These are phyloP conservation scores for Hawksworthiomyces lignivorus DNA, from an alignment of 2,329 filamentous ascomycete species.

Conservation along the genomic window DNA sequence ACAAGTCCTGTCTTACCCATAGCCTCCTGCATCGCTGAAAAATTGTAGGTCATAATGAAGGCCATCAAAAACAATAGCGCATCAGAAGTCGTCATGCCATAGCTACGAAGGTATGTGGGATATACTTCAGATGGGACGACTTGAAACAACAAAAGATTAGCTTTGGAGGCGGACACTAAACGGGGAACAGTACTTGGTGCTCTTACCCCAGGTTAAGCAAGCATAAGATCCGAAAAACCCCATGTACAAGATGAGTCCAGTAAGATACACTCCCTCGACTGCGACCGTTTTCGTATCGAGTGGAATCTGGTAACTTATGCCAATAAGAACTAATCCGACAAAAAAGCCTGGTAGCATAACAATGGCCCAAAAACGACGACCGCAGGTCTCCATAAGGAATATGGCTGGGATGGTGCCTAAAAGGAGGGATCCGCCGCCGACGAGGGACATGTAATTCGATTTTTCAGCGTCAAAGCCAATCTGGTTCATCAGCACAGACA, in stretches of 20 bases:
- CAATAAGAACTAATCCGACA: conserved; percentile 59
- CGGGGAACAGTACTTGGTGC: too few relatives aligned
- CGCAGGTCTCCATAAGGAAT: conserved; percentile 64
- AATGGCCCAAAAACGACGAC: conserved; percentile 68
- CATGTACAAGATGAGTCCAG: conserved; percentile 62
- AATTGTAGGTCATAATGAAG: conserved; percentile 71
- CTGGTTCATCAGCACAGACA: conserved; percentile 58
- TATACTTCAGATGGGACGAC: conserved; percentile 63
- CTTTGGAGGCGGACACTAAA: too few relatives aligned
- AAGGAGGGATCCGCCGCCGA: conserved; percentile 60
- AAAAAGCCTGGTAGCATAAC: conserved; percentile 66
- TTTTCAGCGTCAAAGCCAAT: conserved; percentile 58
- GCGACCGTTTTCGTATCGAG: conserved; percentile 35
- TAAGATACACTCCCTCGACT: conserved; percentile 55
- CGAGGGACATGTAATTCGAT: conserved; percentile 66
- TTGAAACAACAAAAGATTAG: too few relatives aligned
- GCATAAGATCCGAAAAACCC: conserved; percentile 61
- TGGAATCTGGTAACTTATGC: conserved; percentile 52
- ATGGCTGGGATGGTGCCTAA: conserved; percentile 61
- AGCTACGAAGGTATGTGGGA: conserved; percentile 63
- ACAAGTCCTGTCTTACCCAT: conserved; percentile 59
- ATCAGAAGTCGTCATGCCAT: conserved; percentile 66
- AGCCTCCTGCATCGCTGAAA: conserved; percentile 59
- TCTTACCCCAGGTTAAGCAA: conserved; percentile 57
- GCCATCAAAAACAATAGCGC: conserved; percentile 62